Evolutionary conservation across 2,329 filamentous ascomycete species (phyloP).

Genomic region (Fusarium multiceps): DNA sequence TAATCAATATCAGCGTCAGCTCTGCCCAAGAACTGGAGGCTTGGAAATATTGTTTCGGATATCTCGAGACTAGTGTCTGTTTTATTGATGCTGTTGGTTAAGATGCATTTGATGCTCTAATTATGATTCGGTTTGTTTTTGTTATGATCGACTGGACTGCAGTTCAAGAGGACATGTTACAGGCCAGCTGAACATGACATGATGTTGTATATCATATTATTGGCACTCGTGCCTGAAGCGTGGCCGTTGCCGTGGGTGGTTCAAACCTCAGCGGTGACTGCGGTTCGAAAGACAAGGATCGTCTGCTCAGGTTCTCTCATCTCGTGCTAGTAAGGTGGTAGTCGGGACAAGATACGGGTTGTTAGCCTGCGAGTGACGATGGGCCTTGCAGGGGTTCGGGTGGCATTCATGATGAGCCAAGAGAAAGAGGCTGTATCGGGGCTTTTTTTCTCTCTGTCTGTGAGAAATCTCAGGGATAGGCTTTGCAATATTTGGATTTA

Average conservation of each 20-base stretch:
- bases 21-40: slow-evolving; percentile 7
- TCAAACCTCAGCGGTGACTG: slow-evolving; percentile 24
- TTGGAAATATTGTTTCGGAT: slow-evolving; percentile 30
- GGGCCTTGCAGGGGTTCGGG: slow-evolving; percentile 13
- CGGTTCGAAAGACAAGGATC: slow-evolving; percentile 29
- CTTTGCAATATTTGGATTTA: background rate
- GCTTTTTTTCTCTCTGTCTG: background rate
- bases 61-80: slow-evolving; percentile 11
- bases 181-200: slow-evolving; percentile 35
- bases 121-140: background rate
- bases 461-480: background rate
- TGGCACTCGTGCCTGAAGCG: slow-evolving; percentile 10
- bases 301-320: slow-evolving; percentile 6
- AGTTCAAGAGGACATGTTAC: slow-evolving; percentile 10
- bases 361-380: slow-evolving; percentile 27
- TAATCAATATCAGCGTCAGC: slow-evolving; percentile 23
- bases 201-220: slow-evolving; percentile 4
- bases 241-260: slow-evolving; percentile 14
- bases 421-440: slow-evolving; percentile 9
- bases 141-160: background rate
- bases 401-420: background rate
- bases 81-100: background rate
- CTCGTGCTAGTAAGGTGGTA: slow-evolving; percentile 36
- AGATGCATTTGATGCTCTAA: background rate
- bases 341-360: slow-evolving; percentile 36